Percentiles rank a stretch among this genome's conserved stretches.
Conservation (phyloP, 139 green algal genomes). For the Chlorella sp. region DNA sequence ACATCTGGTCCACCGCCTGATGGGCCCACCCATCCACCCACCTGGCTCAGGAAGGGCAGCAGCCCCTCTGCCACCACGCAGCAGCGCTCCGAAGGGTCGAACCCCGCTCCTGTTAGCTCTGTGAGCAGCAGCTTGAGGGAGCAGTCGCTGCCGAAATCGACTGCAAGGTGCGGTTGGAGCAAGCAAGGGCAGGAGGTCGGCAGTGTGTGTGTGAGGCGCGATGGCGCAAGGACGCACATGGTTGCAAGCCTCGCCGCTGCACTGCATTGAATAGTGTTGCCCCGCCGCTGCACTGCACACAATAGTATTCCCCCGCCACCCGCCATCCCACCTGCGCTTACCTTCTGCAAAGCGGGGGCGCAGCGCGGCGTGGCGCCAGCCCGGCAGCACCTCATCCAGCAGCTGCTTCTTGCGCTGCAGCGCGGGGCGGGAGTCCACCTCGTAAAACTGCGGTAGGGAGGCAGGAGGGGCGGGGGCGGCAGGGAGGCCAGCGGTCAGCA, state of each 20-base stretch:
- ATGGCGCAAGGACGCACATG: too few relatives aligned
- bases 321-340: not conserved
- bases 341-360: constrained; percentile 27
- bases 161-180: not conserved
- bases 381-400: constrained; percentile 12
- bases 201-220: too few relatives aligned
- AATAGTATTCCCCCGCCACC: too few relatives aligned
- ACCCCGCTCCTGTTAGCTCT: not conserved
- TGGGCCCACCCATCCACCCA: not conserved
- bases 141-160: not conserved
- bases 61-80: constrained; percentile 18
- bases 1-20: not conserved
- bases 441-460: constrained; percentile 28
- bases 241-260: too few relatives aligned
- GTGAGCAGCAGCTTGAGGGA: not conserved
- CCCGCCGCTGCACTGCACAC: too few relatives aligned
- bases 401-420: constrained; percentile 26
- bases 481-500: not conserved
- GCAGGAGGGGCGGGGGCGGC: not conserved
- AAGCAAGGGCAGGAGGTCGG: too few relatives aligned
- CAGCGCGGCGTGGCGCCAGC: constrained; percentile 12
- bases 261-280: too few relatives aligned
- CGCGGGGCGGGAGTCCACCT: constrained; percentile 25
- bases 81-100: constrained; percentile 22
- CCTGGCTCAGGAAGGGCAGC: constrained; percentile 18